Base-by-base conservation (phyloP, 257 asterid genomes). In the Petunia axillaris region DNA sequence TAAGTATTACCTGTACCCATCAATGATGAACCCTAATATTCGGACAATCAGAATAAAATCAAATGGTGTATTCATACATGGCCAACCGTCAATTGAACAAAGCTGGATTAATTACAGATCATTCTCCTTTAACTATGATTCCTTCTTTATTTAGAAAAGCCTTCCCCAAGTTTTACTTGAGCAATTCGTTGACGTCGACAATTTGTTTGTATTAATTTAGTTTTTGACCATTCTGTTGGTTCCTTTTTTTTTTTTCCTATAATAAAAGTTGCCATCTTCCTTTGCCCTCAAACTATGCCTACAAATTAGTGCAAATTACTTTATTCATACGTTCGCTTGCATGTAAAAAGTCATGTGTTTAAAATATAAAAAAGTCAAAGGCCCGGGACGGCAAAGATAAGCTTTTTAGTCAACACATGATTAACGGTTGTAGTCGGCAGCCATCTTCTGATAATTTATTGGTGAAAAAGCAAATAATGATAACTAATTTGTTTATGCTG, bases 261-360 rank as follows among this genome's bases (percentile, higher is more conserved):
- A 16, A 43, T 66, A 43, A 68, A 11, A 59, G 66, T 59, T 40
- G 44, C 79, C 85, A 64, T 74, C 75, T 86, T 81, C 81, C 91
- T 84, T 83, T 64, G 50, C 76, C 89, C 92, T 84, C 79, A 87
- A 88, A 85, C 84, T 59, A 79, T 79, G 94, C 76, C 83, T 82
- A 36, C 65, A 75, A 67, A 84, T 82, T 77, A 74, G 84, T 71
- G 57, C 16, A 59, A 1, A 6, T 67, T 64, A 76, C 57, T 68
- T 54, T 54, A 57, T 66, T 43, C 46, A 48, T 77, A 68, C 57
- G 59, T 74, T 64, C 76, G 66, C 83, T 41, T 58, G 65, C 82
- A 62, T 1, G 71, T 76, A 68, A 74, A 81, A 85, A 16, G 82
- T 85, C 88, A 83, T 85, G 82, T 71, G 81, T 83, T 81, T 66